Percentiles rank a stretch among this genome's conserved stretches.
Evolutionary conservation across 257 asterid genomes (phyloP).

Genomic region (Solanum boliviense): DNA sequence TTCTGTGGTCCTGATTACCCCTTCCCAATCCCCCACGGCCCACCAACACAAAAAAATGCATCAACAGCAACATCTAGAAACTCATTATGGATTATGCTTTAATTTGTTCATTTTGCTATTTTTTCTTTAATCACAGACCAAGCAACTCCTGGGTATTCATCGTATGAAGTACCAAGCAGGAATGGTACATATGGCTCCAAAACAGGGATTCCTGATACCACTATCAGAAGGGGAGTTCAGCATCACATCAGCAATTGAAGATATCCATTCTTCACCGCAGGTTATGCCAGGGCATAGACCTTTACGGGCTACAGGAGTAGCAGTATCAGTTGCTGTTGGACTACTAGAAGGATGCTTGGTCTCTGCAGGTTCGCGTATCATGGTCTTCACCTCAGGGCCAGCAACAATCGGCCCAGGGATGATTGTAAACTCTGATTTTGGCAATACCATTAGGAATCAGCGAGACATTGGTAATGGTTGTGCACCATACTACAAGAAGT

Average conservation of each 20-base stretch:
- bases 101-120: background rate
- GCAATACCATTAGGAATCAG: conserved; percentile 60
- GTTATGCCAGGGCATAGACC: conserved; percentile 67
- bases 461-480: conserved; percentile 52
- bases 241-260: conserved; percentile 75
- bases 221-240: conserved; percentile 83
- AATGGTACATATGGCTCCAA: conserved; percentile 35
- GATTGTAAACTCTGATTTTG: conserved; percentile 55
- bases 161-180: conserved; percentile 48
- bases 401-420: conserved; percentile 86
- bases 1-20: background rate
- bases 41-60: background rate
- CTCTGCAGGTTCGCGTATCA: conserved; percentile 70
- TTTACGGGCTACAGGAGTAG: conserved; percentile 68
- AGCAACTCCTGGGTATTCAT: conserved; percentile 54
- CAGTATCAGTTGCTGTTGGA: conserved; percentile 86
- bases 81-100: background rate
- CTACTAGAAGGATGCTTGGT: conserved; percentile 72
- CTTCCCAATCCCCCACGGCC: background rate
- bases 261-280: conserved; percentile 43
- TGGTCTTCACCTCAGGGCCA: conserved; percentile 95
- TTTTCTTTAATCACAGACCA: conserved; percentile 38
- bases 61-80: background rate
- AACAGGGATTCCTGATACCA: conserved; percentile 62
- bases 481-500: conserved; percentile 43